Conservation (phyloP, 495 filamentous ascomycete genomes). For the Sordaria brevicollis region DNA sequence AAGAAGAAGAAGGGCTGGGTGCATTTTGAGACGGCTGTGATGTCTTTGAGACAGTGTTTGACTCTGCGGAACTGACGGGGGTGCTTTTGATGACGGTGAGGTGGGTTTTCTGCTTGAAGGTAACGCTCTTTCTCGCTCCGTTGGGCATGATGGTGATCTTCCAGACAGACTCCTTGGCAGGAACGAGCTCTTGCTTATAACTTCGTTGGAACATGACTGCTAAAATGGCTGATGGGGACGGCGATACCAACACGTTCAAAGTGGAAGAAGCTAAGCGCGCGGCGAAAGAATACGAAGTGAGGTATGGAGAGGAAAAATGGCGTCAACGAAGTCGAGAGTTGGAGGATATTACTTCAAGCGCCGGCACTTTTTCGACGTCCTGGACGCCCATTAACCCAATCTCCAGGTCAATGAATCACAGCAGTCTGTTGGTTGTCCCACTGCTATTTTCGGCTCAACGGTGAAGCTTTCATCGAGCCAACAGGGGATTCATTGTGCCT, state of each 20-base stretch:
- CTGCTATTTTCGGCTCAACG: neutral
- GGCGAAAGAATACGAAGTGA: neutral
- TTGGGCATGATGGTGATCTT: neutral
- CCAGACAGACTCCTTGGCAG: neutral
- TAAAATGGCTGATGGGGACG: too few relatives aligned
- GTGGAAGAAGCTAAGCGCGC: neutral
- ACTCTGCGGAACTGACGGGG: neutral
- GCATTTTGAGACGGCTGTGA: neutral
- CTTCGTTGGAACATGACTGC: neutral
- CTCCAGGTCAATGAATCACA: neutral
- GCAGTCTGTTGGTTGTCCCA: neutral
- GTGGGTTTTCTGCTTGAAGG: neutral
- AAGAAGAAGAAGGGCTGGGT: neutral
- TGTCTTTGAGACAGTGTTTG: fast-evolving
- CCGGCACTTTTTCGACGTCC: neutral
- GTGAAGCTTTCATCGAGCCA: neutral
- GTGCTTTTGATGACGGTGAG: neutral
- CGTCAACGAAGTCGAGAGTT: neutral
- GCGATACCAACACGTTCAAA: too few relatives aligned
- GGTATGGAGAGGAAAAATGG: neutral
- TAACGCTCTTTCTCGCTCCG: neutral
- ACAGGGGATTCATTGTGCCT: neutral
- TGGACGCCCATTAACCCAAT: neutral
- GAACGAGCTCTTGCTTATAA: neutral
- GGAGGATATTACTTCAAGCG: neutral